Percentiles rank a stretch among this genome's conserved stretches.
phyloP scores from a whole-genome alignment of 2,329 filamentous ascomycete species.

The Ophiostoma piceae region DNA sequence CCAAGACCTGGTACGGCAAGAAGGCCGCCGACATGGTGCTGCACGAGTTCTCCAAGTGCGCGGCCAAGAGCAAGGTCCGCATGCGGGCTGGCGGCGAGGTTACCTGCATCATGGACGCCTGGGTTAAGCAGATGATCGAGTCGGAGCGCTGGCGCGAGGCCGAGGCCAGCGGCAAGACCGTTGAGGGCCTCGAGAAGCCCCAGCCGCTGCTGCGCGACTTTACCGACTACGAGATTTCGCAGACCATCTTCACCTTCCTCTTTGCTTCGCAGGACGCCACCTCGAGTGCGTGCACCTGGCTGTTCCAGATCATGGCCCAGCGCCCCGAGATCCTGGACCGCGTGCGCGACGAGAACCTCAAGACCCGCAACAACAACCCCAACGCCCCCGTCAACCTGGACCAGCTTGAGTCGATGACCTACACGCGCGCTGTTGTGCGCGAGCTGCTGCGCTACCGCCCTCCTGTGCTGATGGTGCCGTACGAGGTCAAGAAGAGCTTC shows the following conservation, averaged over 20 bases:
- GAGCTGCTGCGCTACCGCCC: slow-evolving; percentile 91
- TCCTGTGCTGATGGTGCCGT: slow-evolving; percentile 95
- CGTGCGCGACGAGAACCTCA: slow-evolving; percentile 84
- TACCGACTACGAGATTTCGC: slow-evolving; percentile 82
- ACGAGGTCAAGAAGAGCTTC: slow-evolving; percentile 91
- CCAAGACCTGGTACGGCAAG: slow-evolving; percentile 96
- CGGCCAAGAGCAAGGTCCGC: slow-evolving; percentile 85
- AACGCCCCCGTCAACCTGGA: slow-evolving; percentile 71
- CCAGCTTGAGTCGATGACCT: slow-evolving; percentile 79
- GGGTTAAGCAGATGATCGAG: slow-evolving; percentile 83
- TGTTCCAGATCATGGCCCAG: slow-evolving; percentile 92
- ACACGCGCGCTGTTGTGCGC: slow-evolving; percentile 86
- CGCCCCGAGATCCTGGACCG: slow-evolving; percentile 87
- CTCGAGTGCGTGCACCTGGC: slow-evolving; percentile 86
- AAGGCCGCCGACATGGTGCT: slow-evolving; percentile 91
- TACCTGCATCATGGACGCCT: slow-evolving; percentile 91
- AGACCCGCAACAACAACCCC: slow-evolving; percentile 67
- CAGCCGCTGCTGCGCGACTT: slow-evolving; percentile 77
- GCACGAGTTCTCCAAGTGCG: slow-evolving; percentile 81
- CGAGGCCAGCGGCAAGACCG: slow-evolving; percentile 68
- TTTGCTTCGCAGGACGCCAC: slow-evolving; percentile 98
- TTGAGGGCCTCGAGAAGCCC: slow-evolving; percentile 72
- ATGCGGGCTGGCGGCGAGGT: slow-evolving; percentile 84
- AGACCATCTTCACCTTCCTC: slow-evolving; percentile 92
- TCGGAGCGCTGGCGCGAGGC: slow-evolving; percentile 77